Evolutionary conservation across 495 filamentous ascomycete genomes (phyloP), one percentile per base, ranked within the genome.

Genomic region (Talaromyces stipitatus): DNA sequence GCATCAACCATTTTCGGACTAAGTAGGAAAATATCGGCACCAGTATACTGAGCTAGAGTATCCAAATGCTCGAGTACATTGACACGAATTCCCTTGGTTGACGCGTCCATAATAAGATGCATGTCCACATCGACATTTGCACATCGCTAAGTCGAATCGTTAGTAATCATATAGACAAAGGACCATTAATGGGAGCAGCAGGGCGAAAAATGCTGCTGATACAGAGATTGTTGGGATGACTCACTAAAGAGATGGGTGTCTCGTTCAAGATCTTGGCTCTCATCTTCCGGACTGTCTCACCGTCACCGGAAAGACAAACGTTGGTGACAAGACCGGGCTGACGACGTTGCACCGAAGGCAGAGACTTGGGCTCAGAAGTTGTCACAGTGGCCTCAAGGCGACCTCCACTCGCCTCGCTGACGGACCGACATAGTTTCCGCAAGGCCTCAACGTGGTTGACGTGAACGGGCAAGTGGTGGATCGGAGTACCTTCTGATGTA

Each of bases 11-110:
- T 67, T 72, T 90, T 95, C 22, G 89, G 92, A 51, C 86, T 90
- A 57, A 97, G 79, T 16, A 98, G 75, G 71, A 98, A 98, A 62
- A 98, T 94, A 68, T 97, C 95, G 56, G 95, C 91, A 24, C 92
- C 94, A 58, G 91, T 96, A 67, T 86, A 91, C 46, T 74, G 78
- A 20, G 94, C 87, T 66, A 94, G 81, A 32, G 84, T 82, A 65
- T 97, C 88, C 59, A 97, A 78, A 64, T 92, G 89, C 24, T 88
- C 83, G n/a, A 91, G 78, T 20, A 97, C 86, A 60, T 82, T 84
- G 4, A 82, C 73, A 59, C 86, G 80, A 50, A 89, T 75, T 6
- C 80, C 86, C 59, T 84, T 84, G 29, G 85, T 73, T 18, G 76
- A 74, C 23, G 73, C 71, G 70, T 92, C 88, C 68, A 90, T 85